Evolutionary conservation across 805 yeast genomes (phyloP).

Genomic region (Brettanomyces custersianus): DNA sequence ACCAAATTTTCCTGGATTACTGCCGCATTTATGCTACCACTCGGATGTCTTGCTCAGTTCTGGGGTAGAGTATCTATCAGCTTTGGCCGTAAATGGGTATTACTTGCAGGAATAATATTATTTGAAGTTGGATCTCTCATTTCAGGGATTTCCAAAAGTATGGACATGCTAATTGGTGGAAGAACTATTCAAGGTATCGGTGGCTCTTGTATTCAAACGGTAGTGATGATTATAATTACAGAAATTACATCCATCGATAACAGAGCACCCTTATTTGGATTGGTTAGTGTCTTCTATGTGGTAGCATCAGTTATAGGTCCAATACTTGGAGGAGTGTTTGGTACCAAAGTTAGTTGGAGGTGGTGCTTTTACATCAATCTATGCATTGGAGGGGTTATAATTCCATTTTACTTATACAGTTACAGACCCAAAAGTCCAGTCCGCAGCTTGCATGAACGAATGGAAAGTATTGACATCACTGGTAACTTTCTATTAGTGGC

Average conservation of each 20-base stretch:
- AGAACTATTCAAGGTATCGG: conserved; percentile 66
- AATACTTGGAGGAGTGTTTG: conserved; percentile 56
- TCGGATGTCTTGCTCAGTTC: conserved; percentile 43
- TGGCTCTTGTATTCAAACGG: conserved; percentile 56
- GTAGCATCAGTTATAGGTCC: conserved; percentile 54
- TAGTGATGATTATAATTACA: conserved; percentile 47
- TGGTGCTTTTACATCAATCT: conserved; percentile 68
- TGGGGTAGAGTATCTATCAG: conserved; percentile 54
- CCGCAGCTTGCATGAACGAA: conserved; percentile 29
- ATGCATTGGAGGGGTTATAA: conserved; percentile 50
- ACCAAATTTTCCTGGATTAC: conserved; percentile 51
- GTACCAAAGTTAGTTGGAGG: conserved; percentile 52
- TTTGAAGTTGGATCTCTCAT: conserved; percentile 58
- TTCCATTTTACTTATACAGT: conserved; percentile 28
- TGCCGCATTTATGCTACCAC: conserved; percentile 45
- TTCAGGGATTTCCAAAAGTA: conserved; percentile 42
- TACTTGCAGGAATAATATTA: conserved; percentile 38
- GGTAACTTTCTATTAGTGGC: conserved; percentile 37
- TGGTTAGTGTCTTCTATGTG: conserved; percentile 35
- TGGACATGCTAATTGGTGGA: conserved; percentile 61
- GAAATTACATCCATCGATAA: conserved; percentile 40
- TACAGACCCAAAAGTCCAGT: conserved; percentile 39
- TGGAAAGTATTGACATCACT: conserved; percentile 36
- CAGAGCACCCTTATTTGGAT: conserved; percentile 30
- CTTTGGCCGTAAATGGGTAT: conserved; percentile 45